Base-by-base conservation (phyloP, 208 protist genomes). In the Naegleria gruberi region DNA sequence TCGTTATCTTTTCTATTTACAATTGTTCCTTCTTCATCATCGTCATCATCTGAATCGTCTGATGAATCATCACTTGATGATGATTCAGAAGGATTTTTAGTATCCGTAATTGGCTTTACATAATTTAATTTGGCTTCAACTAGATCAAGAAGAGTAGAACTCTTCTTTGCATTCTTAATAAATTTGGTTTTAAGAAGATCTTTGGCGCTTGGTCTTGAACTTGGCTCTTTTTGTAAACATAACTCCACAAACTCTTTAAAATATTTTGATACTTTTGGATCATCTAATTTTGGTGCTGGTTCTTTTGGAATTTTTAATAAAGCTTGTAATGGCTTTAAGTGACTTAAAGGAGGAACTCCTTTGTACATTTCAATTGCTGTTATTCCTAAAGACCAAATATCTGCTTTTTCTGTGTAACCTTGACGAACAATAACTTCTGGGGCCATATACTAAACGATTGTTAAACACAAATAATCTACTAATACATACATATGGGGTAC, bases 341-440 rank as follows among this genome's bases (percentile, higher is more conserved):
- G 92, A 88, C 92, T 89, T 30, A 92, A 91, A 7, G 95, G 95
- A 47, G 95, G 94, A 40, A 90, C 84, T 55, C 91, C 92, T 84
- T 96, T 92, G n/a, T 93, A 94, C 91, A 97, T 91, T 51, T 97
- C 95, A 55, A 97, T 96, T 17, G 93, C 92, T 8, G 95, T 96
- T 51, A 97, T 97, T 82, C 95, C 95, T 0, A 97, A 74, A 5
- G 94, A 94, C 96, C 96, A 97, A 23, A 97, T 95, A 91, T 97
- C 96, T 19, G 47, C 40, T 43, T 89, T 87, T 26, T 57, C 6
- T 40, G 89, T 34, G 89, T 93, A 91, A 26, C 90, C 91, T 85
- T 43, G 17, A 34, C 17, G 7, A 46, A 46, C 90, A 46, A 92
- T 92, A 23, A 91, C 89, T 82, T 96, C 94, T 30, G 94, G 94